These are phyloP conservation scores for Colletotrichum brevisporum DNA, from an alignment of 2,329 filamentous ascomycete species.

Conservation along the genomic window DNA sequence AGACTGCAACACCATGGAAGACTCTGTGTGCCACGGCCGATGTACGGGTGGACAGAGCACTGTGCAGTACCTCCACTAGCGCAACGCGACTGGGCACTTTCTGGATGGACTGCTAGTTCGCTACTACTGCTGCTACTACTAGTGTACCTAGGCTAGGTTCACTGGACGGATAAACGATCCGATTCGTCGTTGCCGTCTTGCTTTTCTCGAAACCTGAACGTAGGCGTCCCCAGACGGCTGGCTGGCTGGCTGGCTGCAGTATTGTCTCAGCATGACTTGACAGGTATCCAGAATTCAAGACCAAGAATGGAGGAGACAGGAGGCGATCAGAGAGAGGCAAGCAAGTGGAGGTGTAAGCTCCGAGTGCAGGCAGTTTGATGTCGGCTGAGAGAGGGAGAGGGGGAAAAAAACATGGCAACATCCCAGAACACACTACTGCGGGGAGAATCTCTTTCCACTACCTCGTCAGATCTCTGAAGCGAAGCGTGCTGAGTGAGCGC, in stretches of 20 bases:
- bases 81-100: not conserved
- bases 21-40: not conserved
- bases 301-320: not conserved
- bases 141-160: too few relatives aligned
- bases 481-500: slow-evolving; percentile 31
- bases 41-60: not conserved
- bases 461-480: not conserved
- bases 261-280: not conserved
- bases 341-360: not conserved
- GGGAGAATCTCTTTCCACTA: not conserved
- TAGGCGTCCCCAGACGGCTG: not conserved
- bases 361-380: not conserved
- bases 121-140: too few relatives aligned
- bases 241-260: not conserved
- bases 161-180: slow-evolving; percentile 1
- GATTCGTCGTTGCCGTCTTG: not conserved
- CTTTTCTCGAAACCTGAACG: not conserved
- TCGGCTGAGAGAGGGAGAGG: not conserved
- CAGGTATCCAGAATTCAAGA: too few relatives aligned
- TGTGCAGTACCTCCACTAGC: not conserved
- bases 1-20: not conserved
- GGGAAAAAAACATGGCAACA: not conserved
- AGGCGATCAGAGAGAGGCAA: not conserved
- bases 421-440: slow-evolving; percentile 6
- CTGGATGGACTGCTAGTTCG: not conserved